phyloP scores from a whole-genome alignment of 83 land plant genomes.

The Diphasiastrum complanatum region DNA sequence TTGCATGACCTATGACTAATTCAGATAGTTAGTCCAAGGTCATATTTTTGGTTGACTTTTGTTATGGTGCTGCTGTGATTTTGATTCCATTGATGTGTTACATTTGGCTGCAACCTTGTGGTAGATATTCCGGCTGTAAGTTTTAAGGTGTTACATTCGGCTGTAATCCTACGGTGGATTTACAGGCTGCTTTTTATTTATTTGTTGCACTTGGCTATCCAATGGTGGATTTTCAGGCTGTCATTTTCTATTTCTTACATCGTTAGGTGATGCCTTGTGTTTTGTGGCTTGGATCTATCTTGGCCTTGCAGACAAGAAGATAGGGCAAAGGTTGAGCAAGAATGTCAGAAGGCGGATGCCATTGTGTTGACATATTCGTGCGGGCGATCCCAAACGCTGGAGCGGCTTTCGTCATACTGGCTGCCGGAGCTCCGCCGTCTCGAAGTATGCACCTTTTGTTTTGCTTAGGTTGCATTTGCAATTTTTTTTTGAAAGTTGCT shows the following conservation, averaged over 20 bases:
- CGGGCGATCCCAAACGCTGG: conserved; percentile 66
- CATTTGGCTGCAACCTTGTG: too few species aligned
- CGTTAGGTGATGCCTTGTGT: background rate
- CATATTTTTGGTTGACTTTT: too few species aligned
- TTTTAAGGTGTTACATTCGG: too few species aligned
- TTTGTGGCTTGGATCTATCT: background rate
- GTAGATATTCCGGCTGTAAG: too few species aligned
- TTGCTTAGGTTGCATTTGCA: background rate
- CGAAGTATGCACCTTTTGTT: conserved; percentile 43
- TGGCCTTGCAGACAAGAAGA: conserved; percentile 45
- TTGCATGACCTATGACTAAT: too few species aligned
- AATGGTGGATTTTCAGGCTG: background rate
- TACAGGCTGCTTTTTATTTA: too few species aligned
- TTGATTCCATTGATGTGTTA: too few species aligned
- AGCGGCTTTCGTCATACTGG: conserved; percentile 73
- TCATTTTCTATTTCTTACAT: conserved; percentile 3
- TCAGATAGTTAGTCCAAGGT: too few species aligned
- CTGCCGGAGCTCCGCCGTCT: conserved; percentile 84
- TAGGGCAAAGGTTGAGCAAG: conserved; percentile 55
- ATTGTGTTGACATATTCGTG: conserved; percentile 90
- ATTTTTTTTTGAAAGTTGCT: conserved; percentile 8
- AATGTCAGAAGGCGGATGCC: conserved; percentile 75
- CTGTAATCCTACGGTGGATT: too few species aligned
- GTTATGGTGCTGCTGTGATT: too few species aligned
- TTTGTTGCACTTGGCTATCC: too few species aligned